Percentiles rank a stretch among this genome's conserved stretches.
These are phyloP conservation scores for Striga hermonthica DNA, from an alignment of 305 asterid genomes.

Conservation along the genomic window DNA sequence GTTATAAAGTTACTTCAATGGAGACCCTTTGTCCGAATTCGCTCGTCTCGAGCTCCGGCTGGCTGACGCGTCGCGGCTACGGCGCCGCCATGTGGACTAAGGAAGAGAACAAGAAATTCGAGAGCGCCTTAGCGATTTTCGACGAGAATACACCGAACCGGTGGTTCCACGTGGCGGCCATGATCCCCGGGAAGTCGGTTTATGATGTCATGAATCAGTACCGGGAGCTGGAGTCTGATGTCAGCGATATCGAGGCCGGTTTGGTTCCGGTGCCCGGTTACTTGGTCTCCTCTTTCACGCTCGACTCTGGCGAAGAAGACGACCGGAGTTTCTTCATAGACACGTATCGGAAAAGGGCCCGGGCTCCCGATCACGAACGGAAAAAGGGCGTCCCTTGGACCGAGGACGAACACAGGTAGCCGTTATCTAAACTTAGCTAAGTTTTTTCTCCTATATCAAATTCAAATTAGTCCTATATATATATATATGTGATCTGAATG, in stretches of 20 bases:
- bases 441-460: neutral
- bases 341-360: slow-evolving; percentile 49
- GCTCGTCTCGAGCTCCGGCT: slow-evolving; percentile 33
- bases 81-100: slow-evolving; percentile 52
- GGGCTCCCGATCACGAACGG: slow-evolving; percentile 64
- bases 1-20: slow-evolving; percentile 6
- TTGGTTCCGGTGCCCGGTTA: slow-evolving; percentile 75
- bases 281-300: slow-evolving; percentile 50
- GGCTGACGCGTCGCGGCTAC: slow-evolving; percentile 38
- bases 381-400: slow-evolving; percentile 94
- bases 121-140: slow-evolving; percentile 65
- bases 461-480: too few species aligned
- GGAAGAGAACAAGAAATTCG: slow-evolving; percentile 82
- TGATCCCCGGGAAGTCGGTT: slow-evolving; percentile 79
- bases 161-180: slow-evolving; percentile 67
- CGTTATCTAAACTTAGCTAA: neutral
- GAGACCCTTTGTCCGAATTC: slow-evolving; percentile 42
- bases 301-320: slow-evolving; percentile 44
- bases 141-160: slow-evolving; percentile 77
- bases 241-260: slow-evolving; percentile 79
- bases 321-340: slow-evolving; percentile 35
- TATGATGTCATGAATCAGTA: slow-evolving; percentile 72
- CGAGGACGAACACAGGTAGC: slow-evolving; percentile 86
- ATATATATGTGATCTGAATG: too few species aligned
- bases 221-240: slow-evolving; percentile 63